Evolutionary conservation across 306 rosid genomes (phyloP).

Genomic region (Geum urbanum): DNA sequence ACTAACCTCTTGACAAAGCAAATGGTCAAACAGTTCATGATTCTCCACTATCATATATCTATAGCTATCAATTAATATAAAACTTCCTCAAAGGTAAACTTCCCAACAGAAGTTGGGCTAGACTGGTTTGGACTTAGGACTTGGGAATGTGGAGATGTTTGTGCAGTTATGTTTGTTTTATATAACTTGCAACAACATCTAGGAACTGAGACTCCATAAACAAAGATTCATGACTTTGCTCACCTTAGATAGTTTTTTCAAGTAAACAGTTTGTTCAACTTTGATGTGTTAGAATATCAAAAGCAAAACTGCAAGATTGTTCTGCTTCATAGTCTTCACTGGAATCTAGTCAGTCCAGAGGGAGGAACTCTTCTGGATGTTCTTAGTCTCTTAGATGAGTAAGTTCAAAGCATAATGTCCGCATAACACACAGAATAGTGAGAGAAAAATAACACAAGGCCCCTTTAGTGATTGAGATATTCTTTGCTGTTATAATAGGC

Average conservation of each 20-base stretch:
- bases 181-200: background rate
- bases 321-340: background rate
- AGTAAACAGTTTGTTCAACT: constrained; percentile 2
- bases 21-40: constrained; percentile 8
- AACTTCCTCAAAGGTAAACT: background rate
- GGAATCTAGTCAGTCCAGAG: background rate
- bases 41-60: constrained; percentile 3
- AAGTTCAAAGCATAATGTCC: background rate
- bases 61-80: background rate
- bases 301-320: constrained; percentile 1
- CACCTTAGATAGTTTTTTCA: background rate
- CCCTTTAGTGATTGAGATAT: background rate
- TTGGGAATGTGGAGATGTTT: constrained; percentile 1
- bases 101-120: background rate
- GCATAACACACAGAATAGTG: background rate
- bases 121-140: background rate
- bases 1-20: background rate
- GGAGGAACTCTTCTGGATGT: background rate
- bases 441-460: background rate
- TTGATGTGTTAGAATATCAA: background rate
- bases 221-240: background rate
- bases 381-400: background rate
- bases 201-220: constrained; percentile 8
- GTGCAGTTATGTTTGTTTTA: background rate
- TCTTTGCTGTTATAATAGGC: background rate